Base-by-base conservation (phyloP, 2,329 filamentous ascomycete species). In the Pleoardoris graminearum region DNA sequence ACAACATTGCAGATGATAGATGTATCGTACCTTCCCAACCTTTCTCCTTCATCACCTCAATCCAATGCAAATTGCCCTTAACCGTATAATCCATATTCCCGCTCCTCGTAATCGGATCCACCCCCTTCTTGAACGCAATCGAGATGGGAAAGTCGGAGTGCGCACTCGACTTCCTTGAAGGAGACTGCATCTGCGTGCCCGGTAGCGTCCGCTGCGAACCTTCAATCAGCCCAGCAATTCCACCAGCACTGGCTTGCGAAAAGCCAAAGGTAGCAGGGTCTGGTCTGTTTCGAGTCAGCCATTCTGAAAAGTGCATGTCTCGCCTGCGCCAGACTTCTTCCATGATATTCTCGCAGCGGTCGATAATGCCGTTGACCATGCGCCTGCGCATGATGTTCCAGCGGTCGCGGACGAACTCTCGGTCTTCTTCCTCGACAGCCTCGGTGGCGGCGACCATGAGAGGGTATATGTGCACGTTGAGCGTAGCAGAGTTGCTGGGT, bases 381-480 rank as follows among this genome's bases (percentile, higher is more conserved):
- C 85, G 78, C 25, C 76, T 72, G 48, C 79, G 78, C 78, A 89
- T 86, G 3, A 78, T 76, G 7, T 70, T 70, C 86, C 85, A 89
- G 23, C 86, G 77, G 23, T 82, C 78, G 29, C 80, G 74, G 1
- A 88, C 82, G 82, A 85, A 88, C 17, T 80, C 75, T 14, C 85
- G 74, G 62, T 87, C 84, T 60, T 87, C 85, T 21, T 76, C 74
- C 11, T 78, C 78, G 17, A 79, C 75, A 2, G 83, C 82, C 67
- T 88, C 85, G 59, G 83, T 85, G 1, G 85, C 85, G 0, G 85
- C 86, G 0, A 82, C 82, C 50, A 88, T 76, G 1, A 89, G 77
- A 0, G 86, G 86, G 58, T 85, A 88, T 54, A 87, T 86, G 38
- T 89, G 86, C 1, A 87, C 80, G 38, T 88, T 85, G n/a, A 84